phyloP scores from a whole-genome alignment of 805 yeast species.

The Spathaspora passalidarum region DNA sequence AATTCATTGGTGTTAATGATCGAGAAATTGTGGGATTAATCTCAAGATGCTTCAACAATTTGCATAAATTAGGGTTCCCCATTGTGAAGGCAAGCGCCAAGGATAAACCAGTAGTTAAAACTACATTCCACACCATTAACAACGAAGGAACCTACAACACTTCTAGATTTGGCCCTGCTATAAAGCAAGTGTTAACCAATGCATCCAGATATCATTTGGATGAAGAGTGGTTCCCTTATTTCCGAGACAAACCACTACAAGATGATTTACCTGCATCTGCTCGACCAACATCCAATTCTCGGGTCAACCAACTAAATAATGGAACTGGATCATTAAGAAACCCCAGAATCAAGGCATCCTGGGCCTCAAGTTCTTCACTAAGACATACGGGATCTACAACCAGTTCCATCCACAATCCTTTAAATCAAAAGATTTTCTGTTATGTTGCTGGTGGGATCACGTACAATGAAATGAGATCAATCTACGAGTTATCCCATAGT shows the following conservation, averaged over 20 bases:
- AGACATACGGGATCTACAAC: background rate
- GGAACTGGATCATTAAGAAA: constrained; percentile 52
- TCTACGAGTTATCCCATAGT: constrained; percentile 62
- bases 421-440: constrained; percentile 67
- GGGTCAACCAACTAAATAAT: background rate
- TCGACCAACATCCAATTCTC: background rate
- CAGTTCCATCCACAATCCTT: constrained; percentile 13
- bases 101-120: constrained; percentile 45
- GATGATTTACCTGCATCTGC: constrained; percentile 31
- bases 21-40: constrained; percentile 54
- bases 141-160: constrained; percentile 56
- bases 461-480: constrained; percentile 72
- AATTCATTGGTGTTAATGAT: constrained; percentile 47
- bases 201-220: constrained; percentile 51
- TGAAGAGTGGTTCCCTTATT: constrained; percentile 65
- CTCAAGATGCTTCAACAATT: constrained; percentile 45
- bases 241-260: constrained; percentile 67
- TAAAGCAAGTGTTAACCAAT: constrained; percentile 55
- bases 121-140: constrained; percentile 54
- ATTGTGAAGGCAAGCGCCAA: constrained; percentile 42
- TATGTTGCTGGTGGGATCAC: constrained; percentile 91
- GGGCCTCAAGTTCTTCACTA: constrained; percentile 46
- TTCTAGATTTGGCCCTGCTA: constrained; percentile 71
- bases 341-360: constrained; percentile 69
- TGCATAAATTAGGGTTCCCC: constrained; percentile 52